Evolutionary conservation across 768 basidiomycete species (phyloP).

Genomic region (Collybia mongolica): DNA sequence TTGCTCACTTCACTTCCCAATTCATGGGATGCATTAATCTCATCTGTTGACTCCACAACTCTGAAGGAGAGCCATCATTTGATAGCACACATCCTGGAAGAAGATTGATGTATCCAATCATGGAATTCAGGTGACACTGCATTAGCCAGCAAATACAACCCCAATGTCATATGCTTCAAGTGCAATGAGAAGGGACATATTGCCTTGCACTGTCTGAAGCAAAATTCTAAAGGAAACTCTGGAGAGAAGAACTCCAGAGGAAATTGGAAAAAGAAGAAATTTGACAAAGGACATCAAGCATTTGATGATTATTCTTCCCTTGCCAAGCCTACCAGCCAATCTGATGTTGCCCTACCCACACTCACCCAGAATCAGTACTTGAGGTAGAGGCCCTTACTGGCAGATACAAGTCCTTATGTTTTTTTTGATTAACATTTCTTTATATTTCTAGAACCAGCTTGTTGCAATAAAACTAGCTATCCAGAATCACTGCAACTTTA

Average conservation of each 20-base stretch:
- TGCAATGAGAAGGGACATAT: slow-evolving; percentile 11
- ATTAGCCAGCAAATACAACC: slow-evolving; percentile 14
- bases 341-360: no score
- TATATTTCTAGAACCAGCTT: no score
- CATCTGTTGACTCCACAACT: slow-evolving; percentile 16
- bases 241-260: slow-evolving; percentile 4
- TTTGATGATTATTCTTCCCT: slow-evolving; percentile 9
- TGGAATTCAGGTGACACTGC: slow-evolving; percentile 10
- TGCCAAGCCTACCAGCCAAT: no score
- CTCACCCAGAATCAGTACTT: no score
- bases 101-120: slow-evolving; percentile 14
- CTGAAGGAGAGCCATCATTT: slow-evolving; percentile 15
- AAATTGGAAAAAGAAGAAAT: no score
- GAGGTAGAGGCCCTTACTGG: no score
- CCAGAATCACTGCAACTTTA: no score
- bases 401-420: no score
- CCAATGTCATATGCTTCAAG: slow-evolving; percentile 9
- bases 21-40: slow-evolving; percentile 30
- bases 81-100: slow-evolving; percentile 21
- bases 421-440: no score
- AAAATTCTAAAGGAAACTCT: slow-evolving; percentile 1
- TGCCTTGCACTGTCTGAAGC: neutral
- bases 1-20: slow-evolving; percentile 30
- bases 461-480: no score
- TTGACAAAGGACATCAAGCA: slow-evolving; percentile 9